Percentiles rank a stretch among this genome's conserved stretches.
Conservation (phyloP, 176 grass and related monocot genomes). For the Alopecurus myosuroides region DNA sequence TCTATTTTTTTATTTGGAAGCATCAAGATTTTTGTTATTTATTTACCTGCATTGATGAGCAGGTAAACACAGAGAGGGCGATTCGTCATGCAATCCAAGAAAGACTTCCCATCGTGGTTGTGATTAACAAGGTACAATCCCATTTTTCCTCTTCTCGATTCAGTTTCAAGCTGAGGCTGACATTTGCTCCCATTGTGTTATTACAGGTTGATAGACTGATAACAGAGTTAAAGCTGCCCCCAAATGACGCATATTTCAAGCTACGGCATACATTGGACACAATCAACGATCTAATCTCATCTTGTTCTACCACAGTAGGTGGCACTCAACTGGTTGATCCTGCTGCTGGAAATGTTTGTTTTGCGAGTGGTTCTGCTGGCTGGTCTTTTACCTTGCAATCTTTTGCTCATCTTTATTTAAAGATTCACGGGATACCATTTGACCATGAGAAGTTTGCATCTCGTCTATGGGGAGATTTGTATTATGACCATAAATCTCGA, state of each 20-base stretch:
- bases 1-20: not conserved
- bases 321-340: constrained; percentile 85
- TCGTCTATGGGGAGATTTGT: constrained; percentile 88
- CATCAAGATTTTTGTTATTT: constrained; percentile 5
- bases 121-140: constrained; percentile 84
- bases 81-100: constrained; percentile 97
- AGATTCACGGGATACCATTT: constrained; percentile 86
- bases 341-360: constrained; percentile 86
- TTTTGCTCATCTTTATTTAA: constrained; percentile 83
- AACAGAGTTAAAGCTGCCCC: constrained; percentile 92
- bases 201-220: constrained; percentile 90
- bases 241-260: constrained; percentile 99
- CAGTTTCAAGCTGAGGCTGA: constrained; percentile 1
- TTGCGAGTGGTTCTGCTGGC: constrained; percentile 89
- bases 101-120: constrained; percentile 91
- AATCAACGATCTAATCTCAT: constrained; percentile 91
- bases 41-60: constrained; percentile 31
- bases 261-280: constrained; percentile 79
- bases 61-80: constrained; percentile 99
- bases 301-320: constrained; percentile 86
- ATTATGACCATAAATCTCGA: constrained; percentile 83
- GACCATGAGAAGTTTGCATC: constrained; percentile 90
- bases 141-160: constrained; percentile 9
- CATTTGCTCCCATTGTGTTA: constrained; percentile 10
- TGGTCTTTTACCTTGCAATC: constrained; percentile 99